phyloP scores from a whole-genome alignment of 2,329 filamentous ascomycete species.

The Ceratocystis harringtonii region DNA sequence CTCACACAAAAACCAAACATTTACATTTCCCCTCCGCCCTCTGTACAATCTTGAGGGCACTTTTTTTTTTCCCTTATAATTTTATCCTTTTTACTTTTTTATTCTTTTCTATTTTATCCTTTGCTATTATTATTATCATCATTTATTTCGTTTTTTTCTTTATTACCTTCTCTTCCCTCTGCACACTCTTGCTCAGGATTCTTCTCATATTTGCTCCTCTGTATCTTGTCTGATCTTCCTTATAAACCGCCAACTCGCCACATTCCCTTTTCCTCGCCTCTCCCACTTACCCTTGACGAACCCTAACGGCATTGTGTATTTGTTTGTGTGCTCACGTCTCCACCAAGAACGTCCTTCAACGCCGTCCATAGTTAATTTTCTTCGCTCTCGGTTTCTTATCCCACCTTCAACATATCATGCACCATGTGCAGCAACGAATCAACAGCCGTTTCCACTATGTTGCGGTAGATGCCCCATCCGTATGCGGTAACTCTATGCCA shows the following conservation, averaged over 20 bases:
- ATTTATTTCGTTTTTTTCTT: not conserved
- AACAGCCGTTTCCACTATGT: not conserved
- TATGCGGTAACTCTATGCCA: not conserved
- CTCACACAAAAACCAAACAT: not conserved
- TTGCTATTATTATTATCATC: conserved; percentile 3
- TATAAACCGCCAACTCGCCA: not conserved
- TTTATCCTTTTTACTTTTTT: not conserved
- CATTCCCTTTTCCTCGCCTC: not conserved
- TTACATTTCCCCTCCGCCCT: not conserved
- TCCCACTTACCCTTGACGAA: not conserved
- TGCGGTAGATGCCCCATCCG: not conserved
- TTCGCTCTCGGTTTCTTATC: not conserved
- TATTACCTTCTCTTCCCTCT: not conserved
- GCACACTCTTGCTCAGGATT: not conserved
- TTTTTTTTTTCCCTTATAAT: not conserved
- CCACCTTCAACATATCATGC: conserved; percentile 33
- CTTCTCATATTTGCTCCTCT: not conserved
- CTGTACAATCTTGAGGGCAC: no score
- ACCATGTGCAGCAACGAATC: conserved; percentile 29
- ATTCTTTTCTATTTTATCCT: conserved; percentile 3
- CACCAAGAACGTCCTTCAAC: not conserved
- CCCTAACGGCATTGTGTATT: not conserved
- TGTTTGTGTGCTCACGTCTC: not conserved
- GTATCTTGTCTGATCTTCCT: not conserved
- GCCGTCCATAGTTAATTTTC: not conserved